Conservation (phyloP, 2,329 filamentous ascomycete species). For the Polychaeton citri region DNA sequence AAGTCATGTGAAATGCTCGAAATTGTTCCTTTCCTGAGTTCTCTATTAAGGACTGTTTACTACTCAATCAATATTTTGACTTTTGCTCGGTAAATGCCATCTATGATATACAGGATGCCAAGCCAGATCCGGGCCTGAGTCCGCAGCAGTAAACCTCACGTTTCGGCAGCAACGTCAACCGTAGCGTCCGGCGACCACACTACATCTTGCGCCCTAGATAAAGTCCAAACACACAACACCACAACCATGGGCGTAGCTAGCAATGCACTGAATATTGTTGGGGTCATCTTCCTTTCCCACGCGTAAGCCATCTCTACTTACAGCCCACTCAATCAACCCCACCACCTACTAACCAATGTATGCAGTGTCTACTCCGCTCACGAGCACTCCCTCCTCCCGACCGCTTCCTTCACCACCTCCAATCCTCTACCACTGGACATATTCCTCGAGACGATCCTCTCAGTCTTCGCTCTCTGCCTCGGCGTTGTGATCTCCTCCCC, state of each 20-base stretch:
- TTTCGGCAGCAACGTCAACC: too few relatives aligned
- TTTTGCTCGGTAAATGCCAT: too few relatives aligned
- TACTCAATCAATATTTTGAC: too few relatives aligned
- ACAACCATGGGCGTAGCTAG: constrained; percentile 58
- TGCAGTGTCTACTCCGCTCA: constrained; percentile 87
- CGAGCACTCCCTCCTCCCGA: constrained; percentile 64
- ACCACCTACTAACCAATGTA: constrained; percentile 5
- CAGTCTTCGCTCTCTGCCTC: constrained; percentile 65
- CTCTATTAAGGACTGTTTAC: too few relatives aligned
- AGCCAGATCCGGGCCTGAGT: too few relatives aligned
- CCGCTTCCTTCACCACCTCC: constrained; percentile 19
- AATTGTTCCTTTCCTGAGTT: too few relatives aligned
- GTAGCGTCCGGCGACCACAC: too few relatives aligned
- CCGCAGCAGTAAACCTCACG: too few relatives aligned
- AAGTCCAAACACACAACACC: too few relatives aligned
- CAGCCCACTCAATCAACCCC: constrained; percentile 11
- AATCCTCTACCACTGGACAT: constrained; percentile 65
- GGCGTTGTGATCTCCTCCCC: constrained; percentile 71
- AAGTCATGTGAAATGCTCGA: too few relatives aligned
- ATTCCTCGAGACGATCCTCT: constrained; percentile 68
- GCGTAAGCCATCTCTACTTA: constrained; percentile 48
- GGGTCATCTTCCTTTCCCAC: constrained; percentile 68
- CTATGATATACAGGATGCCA: too few relatives aligned
- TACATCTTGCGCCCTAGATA: too few relatives aligned
- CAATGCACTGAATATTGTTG: constrained; percentile 56